Base-by-base conservation (phyloP, 73 alveolate species). In the Diophrys appendiculata region DNA sequence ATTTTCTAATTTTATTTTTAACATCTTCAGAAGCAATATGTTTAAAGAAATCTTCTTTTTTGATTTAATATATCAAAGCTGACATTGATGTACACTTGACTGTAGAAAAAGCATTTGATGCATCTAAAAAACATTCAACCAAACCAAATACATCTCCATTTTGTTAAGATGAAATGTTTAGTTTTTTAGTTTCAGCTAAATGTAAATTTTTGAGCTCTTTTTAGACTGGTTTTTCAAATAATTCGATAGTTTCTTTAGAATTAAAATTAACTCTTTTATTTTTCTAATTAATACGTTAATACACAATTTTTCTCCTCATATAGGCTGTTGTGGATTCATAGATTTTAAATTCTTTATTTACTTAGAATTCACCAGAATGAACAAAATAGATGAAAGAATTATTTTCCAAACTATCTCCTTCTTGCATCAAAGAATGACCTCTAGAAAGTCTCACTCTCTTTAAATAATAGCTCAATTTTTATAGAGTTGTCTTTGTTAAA, bases 281-380 rank as follows among this genome's bases (percentile, higher is more conserved):
- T 31, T 23, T 11, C 65, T 29, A 5, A 29, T n/a, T n/a, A n/a
- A n/a, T n/a, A n/a, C n/a, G n/a, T n/a, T 11, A 11, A 70, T 22
- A 26, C 78, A 29, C 64, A 30, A 33, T 8, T 70, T 29, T 3
- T 70, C 78, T 29, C 35, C 33, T 2, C 28, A 33, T 22, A 34
- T 43, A 29, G 29, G 26, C 64, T 30, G 25, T 70, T 3, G 34
- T 11, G 8, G 33, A 26, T 33, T 70, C 35, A 29, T 70, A 29
- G 29, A 70, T 29, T 29, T 31, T 29, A 11, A 70, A 29, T 29
- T 70, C 27, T 34, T 70, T 70, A 23, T 11, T 70, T 35, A 33
- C 60, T 70, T 70, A 27, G 31, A 70, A 70, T 54, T 70, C 78
- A 28, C 78, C 78, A 2, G 68, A 31, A 25, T 70, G 33, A 11